Base-by-base conservation (phyloP, 228 moss, liverwort and hornwort genomes). In the Sphagnum fallax region DNA sequence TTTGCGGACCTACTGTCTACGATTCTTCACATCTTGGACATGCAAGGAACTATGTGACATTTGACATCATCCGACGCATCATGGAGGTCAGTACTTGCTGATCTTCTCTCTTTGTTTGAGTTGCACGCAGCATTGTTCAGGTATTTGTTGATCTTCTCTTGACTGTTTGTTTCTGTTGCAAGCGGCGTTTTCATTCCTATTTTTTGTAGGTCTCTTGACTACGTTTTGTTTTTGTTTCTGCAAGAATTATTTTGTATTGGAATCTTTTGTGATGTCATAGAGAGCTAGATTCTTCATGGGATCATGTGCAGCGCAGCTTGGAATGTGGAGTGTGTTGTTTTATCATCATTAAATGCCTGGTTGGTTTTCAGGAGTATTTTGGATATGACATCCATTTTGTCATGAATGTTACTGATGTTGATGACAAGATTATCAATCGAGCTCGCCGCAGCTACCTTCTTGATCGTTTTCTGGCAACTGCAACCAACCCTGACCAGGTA, bases 1-100 rank as follows among this genome's bases (percentile, higher is more conserved):
- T 90, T 67, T 97, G 97, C 78, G 97, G 97, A 52, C 97, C 97
- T n/a, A 97, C 97, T 49, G 97, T 93, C 4, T 97, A 97, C 61
- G 97, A 97, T 70, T 87, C 91, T 6, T 83, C 97, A 0, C 97
- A 97, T 64, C 68, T 97, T 11, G 97, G 97, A 62, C 97, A 97
- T 57, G 97, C 97, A 48, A 81, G 97, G 68, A 97, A 93, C 67
- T 97, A 97, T 64, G 73, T 93, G 67, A 97, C 97, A 4, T 97
- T 97, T 77, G 97, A 97, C 66, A 90, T 97, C 4, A 84, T 97
- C 62, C 91, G 97, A 10, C 87, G 97, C 49, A 88, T 97, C 60
- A 87, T 97, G 18, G 88, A 97, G 93, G 96, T 96, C 71, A 7
- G 65, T 53, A 50, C 4, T 51, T 53, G 11, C 6, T 49, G 5